Evolutionary conservation across 202 grass and related monocot genomes (phyloP), one percentile per base, ranked within the genome.

Genomic region (Digitaria exilis): DNA sequence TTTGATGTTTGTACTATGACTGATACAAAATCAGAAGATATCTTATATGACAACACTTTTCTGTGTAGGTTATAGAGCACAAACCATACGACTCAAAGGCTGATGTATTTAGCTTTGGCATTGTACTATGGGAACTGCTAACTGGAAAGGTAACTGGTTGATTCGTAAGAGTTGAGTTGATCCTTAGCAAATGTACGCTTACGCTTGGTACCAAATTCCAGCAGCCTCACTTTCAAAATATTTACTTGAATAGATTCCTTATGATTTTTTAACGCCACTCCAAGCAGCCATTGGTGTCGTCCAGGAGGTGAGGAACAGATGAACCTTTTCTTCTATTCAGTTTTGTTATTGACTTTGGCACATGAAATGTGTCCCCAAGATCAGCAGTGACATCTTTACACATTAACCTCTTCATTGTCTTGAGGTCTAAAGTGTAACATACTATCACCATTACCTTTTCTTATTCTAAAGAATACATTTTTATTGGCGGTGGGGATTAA

Each of bases 61-160:
- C 28, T 31, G 11, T 79, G 21, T 77, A 90, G 89, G 84, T 91
- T 43, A 90, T 94, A 88, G 87, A 94, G 63, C 89, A 94, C 63
- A 94, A 86, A 31, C 92, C 89, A 30, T 94, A 94, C 49, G 92
- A 90, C 82, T 85, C 89, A 55, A 94, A 94, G 73, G 89, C 92
- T 85, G 89, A 94, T 78, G 89, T 94, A 43, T 94, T 94, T 77
- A 94, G 92, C 81, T 94, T 94, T 54, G 89, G 89, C 51, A 60
- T 94, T 79, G 82, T 92, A 80, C 57, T 94, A 24, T 94, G 92
- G 89, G 92, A 94, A 55, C 84, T 94, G 37, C 67, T 94, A 35
- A 94, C 92, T 69, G 89, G 86, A 78, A 94, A 91, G 87, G 92
- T 94, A 85, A 51, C 30, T 69, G 21, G 28, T 77, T 22, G 18